These are phyloP conservation scores for Pythium inflatum DNA, from an alignment of 352 stramenopile species.

Conservation along the genomic window DNA sequence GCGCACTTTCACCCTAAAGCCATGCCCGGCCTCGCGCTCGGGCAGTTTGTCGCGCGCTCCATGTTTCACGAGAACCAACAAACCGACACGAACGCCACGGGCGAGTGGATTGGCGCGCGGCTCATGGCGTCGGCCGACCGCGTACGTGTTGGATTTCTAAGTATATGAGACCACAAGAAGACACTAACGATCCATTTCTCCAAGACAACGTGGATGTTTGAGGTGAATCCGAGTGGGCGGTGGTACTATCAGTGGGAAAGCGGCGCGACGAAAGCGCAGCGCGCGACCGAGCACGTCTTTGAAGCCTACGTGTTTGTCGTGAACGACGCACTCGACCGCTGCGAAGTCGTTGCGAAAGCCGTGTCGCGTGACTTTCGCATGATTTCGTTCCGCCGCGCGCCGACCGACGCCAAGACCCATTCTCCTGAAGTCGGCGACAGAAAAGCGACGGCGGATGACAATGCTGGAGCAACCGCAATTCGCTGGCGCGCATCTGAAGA, in stretches of 20 bases:
- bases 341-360: not conserved
- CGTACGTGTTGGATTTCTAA: no score
- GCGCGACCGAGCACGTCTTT: constrained; percentile 21
- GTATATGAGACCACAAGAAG: no score
- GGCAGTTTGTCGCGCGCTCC: constrained; percentile 6
- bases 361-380: constrained; percentile 11
- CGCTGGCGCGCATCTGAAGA: no score
- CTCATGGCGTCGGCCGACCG: constrained; percentile 30
- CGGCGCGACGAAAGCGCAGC: constrained; percentile 11
- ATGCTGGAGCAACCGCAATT: no score
- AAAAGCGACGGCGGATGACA: no score
- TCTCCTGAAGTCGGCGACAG: no score
- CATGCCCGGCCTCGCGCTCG: not conserved
- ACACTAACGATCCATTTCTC: no score
- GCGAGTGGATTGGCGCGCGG: constrained; percentile 51
- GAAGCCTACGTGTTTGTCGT: constrained; percentile 19
- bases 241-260: constrained; percentile 30
- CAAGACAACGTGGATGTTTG: constrained; percentile 26
- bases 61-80: constrained; percentile 27
- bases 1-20: constrained; percentile 39
- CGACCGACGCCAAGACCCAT: no score
- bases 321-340: not conserved
- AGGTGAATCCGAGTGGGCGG: constrained; percentile 19
- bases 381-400: constrained; percentile 22
- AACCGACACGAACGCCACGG: constrained; percentile 37